Percentiles rank a stretch among this genome's conserved stretches.
phyloP scores from a whole-genome alignment of 23 red algal genomes.

The Gracilariopsis chorda region DNA sequence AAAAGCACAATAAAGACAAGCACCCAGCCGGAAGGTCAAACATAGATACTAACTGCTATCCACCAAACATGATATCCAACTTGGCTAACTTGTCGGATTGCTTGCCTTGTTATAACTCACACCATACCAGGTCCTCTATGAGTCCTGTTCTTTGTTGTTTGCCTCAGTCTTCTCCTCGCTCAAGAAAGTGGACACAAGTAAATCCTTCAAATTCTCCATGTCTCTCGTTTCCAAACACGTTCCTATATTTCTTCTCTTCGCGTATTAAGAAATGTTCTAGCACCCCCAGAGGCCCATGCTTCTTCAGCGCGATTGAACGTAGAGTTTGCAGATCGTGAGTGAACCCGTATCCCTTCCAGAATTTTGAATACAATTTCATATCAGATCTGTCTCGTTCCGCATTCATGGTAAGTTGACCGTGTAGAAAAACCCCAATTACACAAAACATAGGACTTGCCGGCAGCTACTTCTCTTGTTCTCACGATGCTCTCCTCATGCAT shows the following conservation, averaged over 20 bases:
- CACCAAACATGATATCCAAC: no score
- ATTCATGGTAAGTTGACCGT: neutral
- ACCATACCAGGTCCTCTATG: no score
- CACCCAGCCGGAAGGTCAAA: no score
- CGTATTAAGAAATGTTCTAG: neutral
- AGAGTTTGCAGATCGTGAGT: neutral
- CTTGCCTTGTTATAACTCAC: no score
- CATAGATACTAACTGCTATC: no score
- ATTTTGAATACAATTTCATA: neutral
- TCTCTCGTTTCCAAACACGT: neutral
- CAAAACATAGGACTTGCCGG: neutral
- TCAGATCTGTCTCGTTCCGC: neutral
- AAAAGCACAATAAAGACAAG: no score
- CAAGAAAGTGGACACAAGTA: no score
- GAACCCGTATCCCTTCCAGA: neutral
- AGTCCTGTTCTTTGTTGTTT: no score
- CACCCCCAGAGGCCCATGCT: no score
- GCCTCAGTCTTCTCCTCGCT: no score
- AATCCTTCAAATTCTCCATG: no score
- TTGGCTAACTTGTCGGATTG: no score
- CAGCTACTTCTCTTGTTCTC: neutral
- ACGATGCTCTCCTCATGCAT: neutral
- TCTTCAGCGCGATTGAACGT: neutral
- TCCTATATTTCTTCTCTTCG: neutral
- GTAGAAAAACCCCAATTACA: neutral